Conservation (phyloP, 371 early-diverging fungal genomes). For the Blastocladiella emersonii region DNA sequence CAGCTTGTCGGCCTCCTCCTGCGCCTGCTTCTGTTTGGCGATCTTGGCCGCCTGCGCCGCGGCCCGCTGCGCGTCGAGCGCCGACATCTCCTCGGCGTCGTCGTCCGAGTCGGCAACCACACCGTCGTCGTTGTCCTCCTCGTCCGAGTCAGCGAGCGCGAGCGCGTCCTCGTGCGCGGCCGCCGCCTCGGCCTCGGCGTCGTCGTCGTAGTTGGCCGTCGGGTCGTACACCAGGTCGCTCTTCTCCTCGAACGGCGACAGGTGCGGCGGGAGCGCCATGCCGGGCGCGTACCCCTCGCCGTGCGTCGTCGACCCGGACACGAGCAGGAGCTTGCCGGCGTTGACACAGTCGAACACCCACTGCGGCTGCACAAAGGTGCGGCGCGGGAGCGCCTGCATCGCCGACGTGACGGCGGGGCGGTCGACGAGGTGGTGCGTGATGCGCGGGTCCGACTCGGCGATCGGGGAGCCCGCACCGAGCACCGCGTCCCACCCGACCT, state of each 20-base stretch:
- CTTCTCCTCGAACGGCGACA: conserved; percentile 77
- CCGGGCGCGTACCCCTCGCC: conserved; percentile 66
- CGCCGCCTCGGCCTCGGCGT: conserved; percentile 28
- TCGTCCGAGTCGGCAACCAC: conserved; percentile 63
- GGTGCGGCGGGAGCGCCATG: conserved; percentile 72
- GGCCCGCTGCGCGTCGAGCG: conserved; percentile 16
- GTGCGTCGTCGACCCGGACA: conserved; percentile 45
- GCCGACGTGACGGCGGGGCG: conserved; percentile 55
- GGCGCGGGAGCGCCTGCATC: conserved; percentile 25
- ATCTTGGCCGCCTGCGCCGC: conserved; percentile 24
- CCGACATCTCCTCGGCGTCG: conserved; percentile 26
- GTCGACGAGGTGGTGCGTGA: conserved; percentile 82
- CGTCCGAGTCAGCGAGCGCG: conserved; percentile 24
- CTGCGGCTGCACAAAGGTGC: conserved; percentile 94
- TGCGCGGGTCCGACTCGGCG: conserved; percentile 55
- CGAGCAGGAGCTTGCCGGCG: conserved; percentile 52
- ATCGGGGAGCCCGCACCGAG: conserved; percentile 68
- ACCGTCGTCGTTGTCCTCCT: conserved; percentile 21
- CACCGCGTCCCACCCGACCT: conserved; percentile 76
- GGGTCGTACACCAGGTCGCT: conserved; percentile 76
- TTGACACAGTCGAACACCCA: conserved; percentile 94
- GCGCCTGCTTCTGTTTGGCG: conserved; percentile 44
- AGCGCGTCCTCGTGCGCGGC: conserved; percentile 21
- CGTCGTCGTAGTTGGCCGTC: conserved; percentile 22
- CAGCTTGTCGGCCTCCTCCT: conserved; percentile 69